Evolutionary conservation across 2,329 filamentous ascomycete species (phyloP).

Genomic region (Fusarium sp.): DNA sequence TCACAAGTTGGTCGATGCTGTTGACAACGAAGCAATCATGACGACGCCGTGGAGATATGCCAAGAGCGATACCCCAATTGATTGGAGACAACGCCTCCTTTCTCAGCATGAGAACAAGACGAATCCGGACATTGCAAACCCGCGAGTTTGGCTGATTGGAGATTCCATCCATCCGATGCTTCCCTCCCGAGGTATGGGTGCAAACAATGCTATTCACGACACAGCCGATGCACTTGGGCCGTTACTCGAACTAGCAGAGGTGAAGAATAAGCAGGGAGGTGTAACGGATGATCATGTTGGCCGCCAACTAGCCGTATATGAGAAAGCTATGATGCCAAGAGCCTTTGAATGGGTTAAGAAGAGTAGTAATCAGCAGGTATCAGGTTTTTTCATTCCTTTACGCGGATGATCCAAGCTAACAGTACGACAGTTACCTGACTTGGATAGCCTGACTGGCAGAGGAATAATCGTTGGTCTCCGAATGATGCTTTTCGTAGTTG

Average conservation of each 20-base stretch:
- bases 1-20: not conserved
- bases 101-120: rapidly evolving
- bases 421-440: not conserved
- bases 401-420: not conserved
- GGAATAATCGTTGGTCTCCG: not conserved
- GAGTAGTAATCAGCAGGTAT: not conserved
- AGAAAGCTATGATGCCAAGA: not conserved
- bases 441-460: not conserved
- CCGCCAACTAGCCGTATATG: rapidly evolving
- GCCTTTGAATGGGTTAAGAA: not conserved
- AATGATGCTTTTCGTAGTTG: rapidly evolving
- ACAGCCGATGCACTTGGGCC: not conserved
- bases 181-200: not conserved
- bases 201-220: not conserved
- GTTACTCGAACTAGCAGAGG: not conserved
- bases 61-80: not conserved
- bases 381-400: not conserved
- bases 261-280: rapidly evolving
- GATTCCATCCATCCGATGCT: not conserved
- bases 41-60: not conserved
- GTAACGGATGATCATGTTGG: rapidly evolving
- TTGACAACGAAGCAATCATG: not conserved
- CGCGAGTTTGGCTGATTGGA: not conserved
- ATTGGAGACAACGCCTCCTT: not conserved
- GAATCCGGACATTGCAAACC: rapidly evolving